Percentiles rank a stretch among this genome's conserved stretches.
These are phyloP conservation scores for Curvularia verruculosa DNA, from an alignment of 2,329 filamentous ascomycete genomes.

Conservation along the genomic window DNA sequence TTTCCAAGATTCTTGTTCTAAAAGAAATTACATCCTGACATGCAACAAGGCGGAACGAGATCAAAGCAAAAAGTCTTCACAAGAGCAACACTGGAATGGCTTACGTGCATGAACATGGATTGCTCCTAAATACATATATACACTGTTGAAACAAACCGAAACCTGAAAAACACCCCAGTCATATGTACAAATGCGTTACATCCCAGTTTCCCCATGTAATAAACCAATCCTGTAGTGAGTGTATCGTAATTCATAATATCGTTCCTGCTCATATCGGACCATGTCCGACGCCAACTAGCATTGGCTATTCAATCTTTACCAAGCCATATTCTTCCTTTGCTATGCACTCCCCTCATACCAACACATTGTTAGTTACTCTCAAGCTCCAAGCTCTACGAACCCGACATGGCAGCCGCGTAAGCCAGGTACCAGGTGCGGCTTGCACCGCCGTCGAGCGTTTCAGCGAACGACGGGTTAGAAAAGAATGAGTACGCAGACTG, in stretches of 20 bases:
- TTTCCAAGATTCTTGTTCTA: too few relatives aligned
- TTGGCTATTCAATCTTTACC: neutral
- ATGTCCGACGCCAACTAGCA: neutral
- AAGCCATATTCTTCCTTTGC: neutral
- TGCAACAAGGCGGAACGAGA: neutral
- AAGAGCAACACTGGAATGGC: neutral
- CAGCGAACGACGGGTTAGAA: constrained; percentile 67
- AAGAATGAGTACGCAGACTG: constrained; percentile 77
- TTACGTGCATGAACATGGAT: neutral
- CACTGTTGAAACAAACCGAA: neutral
- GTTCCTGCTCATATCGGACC: neutral
- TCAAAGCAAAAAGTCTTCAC: neutral
- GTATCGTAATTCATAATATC: neutral
- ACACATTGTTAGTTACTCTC: too few relatives aligned
- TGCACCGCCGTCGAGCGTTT: constrained; percentile 81
- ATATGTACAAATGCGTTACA: neutral
- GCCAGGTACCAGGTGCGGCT: constrained; percentile 50
- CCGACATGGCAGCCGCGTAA: constrained; percentile 42
- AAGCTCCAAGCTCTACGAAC: neutral
- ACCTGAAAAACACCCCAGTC: neutral
- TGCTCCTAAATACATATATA: neutral
- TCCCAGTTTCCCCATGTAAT: neutral
- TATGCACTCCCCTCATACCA: neutral
- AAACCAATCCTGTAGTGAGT: neutral
- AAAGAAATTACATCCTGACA: too few relatives aligned